Percentiles rank a stretch among this genome's conserved stretches.
Evolutionary conservation across 176 grass and related monocot genomes (phyloP).

Genomic region (Rhynchospora pubera): DNA sequence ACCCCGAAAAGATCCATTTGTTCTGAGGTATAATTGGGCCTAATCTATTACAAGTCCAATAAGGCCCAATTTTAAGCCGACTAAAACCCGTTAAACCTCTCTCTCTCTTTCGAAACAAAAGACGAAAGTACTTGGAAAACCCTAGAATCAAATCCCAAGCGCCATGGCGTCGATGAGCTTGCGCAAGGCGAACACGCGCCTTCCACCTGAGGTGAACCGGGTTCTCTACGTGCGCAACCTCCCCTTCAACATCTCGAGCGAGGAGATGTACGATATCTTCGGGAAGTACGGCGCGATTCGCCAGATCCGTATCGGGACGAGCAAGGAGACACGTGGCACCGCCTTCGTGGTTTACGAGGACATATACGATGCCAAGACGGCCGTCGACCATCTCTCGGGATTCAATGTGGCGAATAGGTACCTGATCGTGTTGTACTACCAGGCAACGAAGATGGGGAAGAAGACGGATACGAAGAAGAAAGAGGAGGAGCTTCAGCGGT

Average conservation of each 20-base stretch:
- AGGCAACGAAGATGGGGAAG: constrained; percentile 93
- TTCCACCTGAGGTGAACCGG: constrained; percentile 94
- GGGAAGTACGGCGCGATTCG: constrained; percentile 98
- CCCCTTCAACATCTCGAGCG: constrained; percentile 99
- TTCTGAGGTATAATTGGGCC: background rate
- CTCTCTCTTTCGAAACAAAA: background rate
- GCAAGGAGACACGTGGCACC: constrained; percentile 87
- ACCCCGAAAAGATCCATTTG: background rate
- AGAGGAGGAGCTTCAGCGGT: constrained; percentile 78
- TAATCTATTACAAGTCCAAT: background rate
- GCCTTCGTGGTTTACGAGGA: constrained; percentile 99
- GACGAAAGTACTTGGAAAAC: background rate
- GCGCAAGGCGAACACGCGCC: constrained; percentile 73
- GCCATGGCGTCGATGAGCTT: constrained; percentile 69
- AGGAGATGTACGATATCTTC: constrained; percentile 99
- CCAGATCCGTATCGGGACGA: constrained; percentile 90
- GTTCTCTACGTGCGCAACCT: constrained; percentile 97
- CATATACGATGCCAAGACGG: constrained; percentile 99
- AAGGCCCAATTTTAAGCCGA: background rate
- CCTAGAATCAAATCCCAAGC: background rate
- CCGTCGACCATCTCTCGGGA: constrained; percentile 97
- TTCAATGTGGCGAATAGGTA: constrained; percentile 99
- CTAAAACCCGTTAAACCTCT: background rate
- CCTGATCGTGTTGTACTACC: constrained; percentile 99
- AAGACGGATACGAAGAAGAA: constrained; percentile 89